Percentiles rank a stretch among this genome's conserved stretches.
These are phyloP conservation scores for Isabelozyma gotoi DNA, from an alignment of 805 yeast genomes.

Conservation along the genomic window DNA sequence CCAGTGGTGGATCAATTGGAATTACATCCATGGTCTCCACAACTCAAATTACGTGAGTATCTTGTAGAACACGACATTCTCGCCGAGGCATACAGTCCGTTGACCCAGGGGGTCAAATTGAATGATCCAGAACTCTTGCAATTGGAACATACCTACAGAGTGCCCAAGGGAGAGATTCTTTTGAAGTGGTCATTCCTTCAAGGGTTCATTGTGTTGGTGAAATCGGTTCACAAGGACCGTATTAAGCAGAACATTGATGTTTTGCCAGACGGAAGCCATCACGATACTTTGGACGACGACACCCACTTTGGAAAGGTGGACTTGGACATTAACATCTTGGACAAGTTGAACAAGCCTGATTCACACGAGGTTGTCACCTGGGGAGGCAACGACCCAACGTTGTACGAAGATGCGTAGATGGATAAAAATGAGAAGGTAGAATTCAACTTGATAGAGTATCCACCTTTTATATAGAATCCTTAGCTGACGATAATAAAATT, in stretches of 20 bases:
- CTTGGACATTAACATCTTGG: conserved; percentile 36
- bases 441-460: too few species aligned
- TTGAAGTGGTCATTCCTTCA: conserved; percentile 73
- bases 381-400: conserved; percentile 33
- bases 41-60: conserved; percentile 60
- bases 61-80: conserved; percentile 54
- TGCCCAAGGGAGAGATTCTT: conserved; percentile 60
- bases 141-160: conserved; percentile 50
- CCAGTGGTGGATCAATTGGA: conserved; percentile 82
- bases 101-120: conserved; percentile 61
- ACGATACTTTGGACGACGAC: conserved; percentile 23
- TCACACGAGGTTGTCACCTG: conserved; percentile 34
- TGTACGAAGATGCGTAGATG: background rate
- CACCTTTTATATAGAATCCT: too few species aligned
- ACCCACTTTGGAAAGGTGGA: conserved; percentile 37
- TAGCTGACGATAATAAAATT: too few species aligned
- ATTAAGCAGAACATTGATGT: conserved; percentile 56
- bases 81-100: conserved; percentile 79
- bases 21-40: conserved; percentile 80
- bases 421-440: background rate
- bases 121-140: conserved; percentile 51
- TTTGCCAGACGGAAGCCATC: conserved; percentile 27
- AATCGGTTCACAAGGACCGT: conserved; percentile 55
- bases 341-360: conserved; percentile 34
- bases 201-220: conserved; percentile 71